Evolutionary conservation across 176 grass and related monocot genomes (phyloP), one percentile per base, ranked within the genome.

Genomic region (Cenchrus purpureus): DNA sequence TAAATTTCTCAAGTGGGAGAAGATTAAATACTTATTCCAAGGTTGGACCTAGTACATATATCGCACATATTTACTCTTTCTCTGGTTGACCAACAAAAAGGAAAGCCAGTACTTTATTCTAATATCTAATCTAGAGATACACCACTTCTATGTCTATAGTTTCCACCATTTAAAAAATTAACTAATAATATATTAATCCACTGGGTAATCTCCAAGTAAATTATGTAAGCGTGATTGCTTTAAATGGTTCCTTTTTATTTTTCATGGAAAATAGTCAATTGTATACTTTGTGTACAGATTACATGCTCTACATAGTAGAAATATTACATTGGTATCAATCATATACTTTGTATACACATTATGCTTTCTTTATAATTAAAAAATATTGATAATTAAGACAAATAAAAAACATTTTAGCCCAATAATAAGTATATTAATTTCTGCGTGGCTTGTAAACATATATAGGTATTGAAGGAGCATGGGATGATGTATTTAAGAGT

Each of bases 11-110:
- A 1, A 59, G 3, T 34, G 15, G 12, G 31, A 84, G 19, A 75
- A 75, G 71, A 75, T 84, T 6, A 66, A 66, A 5, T 19, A 44
- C 3, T 67, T 76, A 12, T 75, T 84, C n/a, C 61, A 40, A 84
- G 82, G 82, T 84, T 56, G 7, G 51, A 55, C 1, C 34, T 55
- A 5, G 1, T 68, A 15, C 15, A 53, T 15, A 13, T 53, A 4
- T 32, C 31, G 51, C 9, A 53, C 4, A 12, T 52, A 11, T 53
- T 53, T 53, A 53, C 12, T 53, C 2, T 13, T 14, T 53, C 51
- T 14, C 13, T 51, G 49, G 51, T 4, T 53, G 51, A 53, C 51
- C 51, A 53, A 10, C 8, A 49, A 9, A 49, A 49, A 49, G 8
- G 8, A 49, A 49, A 49, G 46, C 8, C 46, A 10, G 1, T 10